These are phyloP conservation scores for Cutaneotrichosporon dermatis DNA, from an alignment of 1,284 basidiomycete genomes.

Conservation along the genomic window DNA sequence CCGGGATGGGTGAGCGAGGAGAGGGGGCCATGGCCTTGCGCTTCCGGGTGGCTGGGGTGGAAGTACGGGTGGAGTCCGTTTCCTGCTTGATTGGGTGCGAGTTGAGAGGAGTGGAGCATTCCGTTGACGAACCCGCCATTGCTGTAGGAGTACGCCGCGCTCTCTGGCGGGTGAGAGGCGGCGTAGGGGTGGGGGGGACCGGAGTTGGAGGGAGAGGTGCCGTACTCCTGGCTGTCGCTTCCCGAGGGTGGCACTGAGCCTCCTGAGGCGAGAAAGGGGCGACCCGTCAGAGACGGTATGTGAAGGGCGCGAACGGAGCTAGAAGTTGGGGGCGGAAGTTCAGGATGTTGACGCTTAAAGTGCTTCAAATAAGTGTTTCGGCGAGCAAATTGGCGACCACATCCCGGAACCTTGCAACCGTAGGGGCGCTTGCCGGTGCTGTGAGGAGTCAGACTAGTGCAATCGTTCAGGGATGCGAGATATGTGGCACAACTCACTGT, in stretches of 20 bases:
- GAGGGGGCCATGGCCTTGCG: conserved; percentile 5
- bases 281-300: conserved; percentile 6
- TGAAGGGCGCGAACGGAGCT: conserved; percentile 21
- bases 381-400: conserved; percentile 39
- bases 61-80: conserved; percentile 12
- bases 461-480: conserved; percentile 15
- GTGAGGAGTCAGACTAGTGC: conserved; percentile 6
- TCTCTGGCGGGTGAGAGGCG: conserved; percentile 40
- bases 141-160: conserved; percentile 31
- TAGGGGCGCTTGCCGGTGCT: conserved; percentile 45
- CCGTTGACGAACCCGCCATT: conserved; percentile 28
- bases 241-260: conserved; percentile 14
- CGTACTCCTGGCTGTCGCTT: conserved; percentile 24
- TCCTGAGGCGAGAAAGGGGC: conserved; percentile 15
- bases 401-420: conserved; percentile 32
- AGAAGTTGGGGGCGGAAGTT: conserved; percentile 33
- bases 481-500: conserved; percentile 46
- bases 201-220: conserved; percentile 16
- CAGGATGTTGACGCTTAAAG: conserved; percentile 39
- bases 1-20: conserved; percentile 2
- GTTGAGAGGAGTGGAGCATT: conserved; percentile 18
- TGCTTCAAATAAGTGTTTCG: conserved; percentile 45
- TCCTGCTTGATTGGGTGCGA: conserved; percentile 5
- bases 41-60: conserved; percentile 13
- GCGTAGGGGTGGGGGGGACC: conserved; percentile 33